These are phyloP conservation scores for Penicillium daleae DNA, from an alignment of 495 filamentous ascomycete species.

Conservation along the genomic window DNA sequence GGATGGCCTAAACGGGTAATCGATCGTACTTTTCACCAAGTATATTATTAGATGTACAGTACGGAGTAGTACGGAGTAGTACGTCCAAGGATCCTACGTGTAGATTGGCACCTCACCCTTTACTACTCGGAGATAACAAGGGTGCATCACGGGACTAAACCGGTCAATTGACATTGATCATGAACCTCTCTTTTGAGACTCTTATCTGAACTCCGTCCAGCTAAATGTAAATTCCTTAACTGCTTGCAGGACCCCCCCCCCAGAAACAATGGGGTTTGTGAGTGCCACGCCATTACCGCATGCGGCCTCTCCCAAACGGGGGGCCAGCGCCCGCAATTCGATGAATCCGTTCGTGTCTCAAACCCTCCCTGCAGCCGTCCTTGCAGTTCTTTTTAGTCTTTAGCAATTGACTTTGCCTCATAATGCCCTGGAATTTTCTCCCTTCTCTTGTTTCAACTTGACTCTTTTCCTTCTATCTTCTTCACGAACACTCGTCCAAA, in stretches of 20 bases:
- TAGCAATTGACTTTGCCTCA: background rate
- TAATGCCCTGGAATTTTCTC: constrained; percentile 7
- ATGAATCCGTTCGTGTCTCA: constrained; percentile 18
- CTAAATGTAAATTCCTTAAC: background rate
- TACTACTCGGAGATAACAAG: background rate
- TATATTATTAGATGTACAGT: background rate
- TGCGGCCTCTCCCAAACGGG: background rate
- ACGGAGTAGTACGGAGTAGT: background rate
- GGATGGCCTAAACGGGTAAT: background rate
- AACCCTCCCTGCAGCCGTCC: constrained; percentile 33
- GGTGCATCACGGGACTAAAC: background rate
- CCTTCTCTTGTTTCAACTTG: background rate
- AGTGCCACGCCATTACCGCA: background rate
- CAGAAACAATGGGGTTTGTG: constrained; percentile 1
- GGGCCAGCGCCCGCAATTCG: constrained; percentile 20
- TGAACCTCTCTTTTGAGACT: background rate
- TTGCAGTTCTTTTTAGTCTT: constrained; percentile 31
- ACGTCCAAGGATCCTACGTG: no score
- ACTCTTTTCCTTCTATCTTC: no score
- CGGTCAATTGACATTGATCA: background rate
- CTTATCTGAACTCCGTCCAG: background rate
- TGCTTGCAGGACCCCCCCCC: constrained; percentile 3
- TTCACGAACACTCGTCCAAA: background rate
- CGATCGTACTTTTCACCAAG: background rate
- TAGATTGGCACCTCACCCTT: background rate